These are phyloP conservation scores for Dacryopinax spathularia DNA, from an alignment of 768 basidiomycete species.

Conservation along the genomic window DNA sequence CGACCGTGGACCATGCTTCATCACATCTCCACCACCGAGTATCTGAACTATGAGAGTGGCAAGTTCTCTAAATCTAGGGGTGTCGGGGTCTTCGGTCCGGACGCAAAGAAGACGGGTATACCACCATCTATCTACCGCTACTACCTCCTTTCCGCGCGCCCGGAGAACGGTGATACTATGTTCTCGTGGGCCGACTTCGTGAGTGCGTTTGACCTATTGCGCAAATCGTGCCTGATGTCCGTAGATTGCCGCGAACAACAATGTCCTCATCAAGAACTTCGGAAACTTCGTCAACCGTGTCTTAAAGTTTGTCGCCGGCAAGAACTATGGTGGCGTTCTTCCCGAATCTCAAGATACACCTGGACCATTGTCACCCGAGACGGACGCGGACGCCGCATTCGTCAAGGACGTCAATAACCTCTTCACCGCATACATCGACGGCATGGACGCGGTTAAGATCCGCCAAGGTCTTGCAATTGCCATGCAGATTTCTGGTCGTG, in stretches of 20 bases:
- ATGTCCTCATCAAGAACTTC: conserved; percentile 86
- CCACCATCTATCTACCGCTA: conserved; percentile 94
- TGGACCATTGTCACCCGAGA: conserved; percentile 56
- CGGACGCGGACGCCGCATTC: conserved; percentile 48
- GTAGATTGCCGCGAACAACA: conserved; percentile 84
- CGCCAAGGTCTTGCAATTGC: conserved; percentile 74
- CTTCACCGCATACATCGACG: conserved; percentile 63
- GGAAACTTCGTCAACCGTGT: conserved; percentile 96
- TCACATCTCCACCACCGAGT: conserved; percentile 96
- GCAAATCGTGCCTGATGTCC: background rate
- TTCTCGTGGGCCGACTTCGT: conserved; percentile 96
- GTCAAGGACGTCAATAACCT: conserved; percentile 63
- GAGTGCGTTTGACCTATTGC: conserved; percentile 20
- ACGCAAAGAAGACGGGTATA: conserved; percentile 84
- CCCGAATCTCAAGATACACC: conserved; percentile 62
- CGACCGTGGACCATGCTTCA: conserved; percentile 87
- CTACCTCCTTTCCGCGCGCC: conserved; percentile 81
- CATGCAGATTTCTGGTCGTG: conserved; percentile 78
- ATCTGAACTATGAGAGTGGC: conserved; percentile 93
- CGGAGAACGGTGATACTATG: conserved; percentile 86
- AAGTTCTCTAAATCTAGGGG: conserved; percentile 98
- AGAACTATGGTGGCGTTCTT: conserved; percentile 54
- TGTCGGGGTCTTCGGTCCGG: conserved; percentile 92
- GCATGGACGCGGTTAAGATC: conserved; percentile 85
- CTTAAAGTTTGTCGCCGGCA: conserved; percentile 81